Conservation (phyloP, 2,329 filamentous ascomycete genomes). For the Exophiala sideris region DNA sequence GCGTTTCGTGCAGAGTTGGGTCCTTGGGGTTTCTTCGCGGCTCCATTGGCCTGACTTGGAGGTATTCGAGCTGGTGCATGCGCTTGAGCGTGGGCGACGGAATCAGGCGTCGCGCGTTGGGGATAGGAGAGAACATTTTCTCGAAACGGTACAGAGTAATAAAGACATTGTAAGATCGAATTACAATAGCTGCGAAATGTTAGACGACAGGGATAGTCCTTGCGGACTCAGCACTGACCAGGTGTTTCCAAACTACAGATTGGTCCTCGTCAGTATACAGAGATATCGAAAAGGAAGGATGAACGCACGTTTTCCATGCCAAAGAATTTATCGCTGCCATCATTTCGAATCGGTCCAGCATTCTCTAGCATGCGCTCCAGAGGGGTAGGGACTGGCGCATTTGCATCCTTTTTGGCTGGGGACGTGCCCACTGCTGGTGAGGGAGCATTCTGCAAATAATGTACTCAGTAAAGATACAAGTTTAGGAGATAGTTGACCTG, state of each 20-base stretch:
- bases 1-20: constrained; percentile 35
- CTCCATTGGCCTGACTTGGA: constrained; percentile 48
- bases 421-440: constrained; percentile 15
- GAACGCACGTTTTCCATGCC: constrained; percentile 89
- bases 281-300: constrained; percentile 7
- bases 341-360: constrained; percentile 73
- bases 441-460: constrained; percentile 25
- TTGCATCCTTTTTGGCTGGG: constrained; percentile 58
- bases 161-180: constrained; percentile 94
- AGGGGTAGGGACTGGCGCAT: constrained; percentile 55
- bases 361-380: constrained; percentile 75
- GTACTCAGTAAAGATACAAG: background rate
- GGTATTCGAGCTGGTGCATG: constrained; percentile 56
- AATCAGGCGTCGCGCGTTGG: constrained; percentile 65
- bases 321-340: constrained; percentile 97
- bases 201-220: constrained; percentile 28
- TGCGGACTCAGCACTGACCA: constrained; percentile 60
- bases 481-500: background rate
- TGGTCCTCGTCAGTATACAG: constrained; percentile 31
- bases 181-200: constrained; percentile 80
- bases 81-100: constrained; percentile 62
- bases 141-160: constrained; percentile 91
- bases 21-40: constrained; percentile 39
- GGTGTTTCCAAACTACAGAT: constrained; percentile 83
- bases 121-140: constrained; percentile 93